These are phyloP conservation scores for Chaetothyriales sp. DNA, from an alignment of 2,329 filamentous ascomycete genomes.

Conservation along the genomic window DNA sequence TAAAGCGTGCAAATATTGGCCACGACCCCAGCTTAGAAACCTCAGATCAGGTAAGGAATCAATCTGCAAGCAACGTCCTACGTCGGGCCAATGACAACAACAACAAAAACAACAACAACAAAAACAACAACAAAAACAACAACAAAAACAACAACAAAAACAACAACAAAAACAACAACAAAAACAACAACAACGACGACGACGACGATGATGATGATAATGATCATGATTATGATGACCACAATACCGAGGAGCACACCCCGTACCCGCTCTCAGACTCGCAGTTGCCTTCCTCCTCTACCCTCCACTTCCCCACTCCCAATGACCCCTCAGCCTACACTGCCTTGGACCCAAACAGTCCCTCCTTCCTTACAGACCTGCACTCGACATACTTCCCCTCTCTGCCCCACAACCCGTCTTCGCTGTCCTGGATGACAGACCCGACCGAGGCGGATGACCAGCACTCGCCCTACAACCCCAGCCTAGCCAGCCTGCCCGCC, in stretches of 20 bases:
- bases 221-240: neutral
- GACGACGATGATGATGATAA: neutral
- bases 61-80: slow-evolving; percentile 3
- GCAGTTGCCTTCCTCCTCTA: slow-evolving; percentile 24
- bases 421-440: slow-evolving; percentile 80
- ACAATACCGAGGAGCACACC: neutral
- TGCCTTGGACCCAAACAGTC: slow-evolving; percentile 69
- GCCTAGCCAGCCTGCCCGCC: slow-evolving; percentile 47
- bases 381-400: slow-evolving; percentile 90
- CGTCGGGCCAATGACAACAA: too few relatives aligned
- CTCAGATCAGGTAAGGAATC: neutral
- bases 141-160: neutral
- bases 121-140: neutral
- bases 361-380: slow-evolving; percentile 69
- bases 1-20: slow-evolving; percentile 64
- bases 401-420: slow-evolving; percentile 69
- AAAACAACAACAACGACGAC: neutral
- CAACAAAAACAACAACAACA: neutral
- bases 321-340: slow-evolving; percentile 39
- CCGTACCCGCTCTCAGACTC: slow-evolving; percentile 7
- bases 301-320: slow-evolving; percentile 33
- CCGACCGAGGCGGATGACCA: slow-evolving; percentile 41
- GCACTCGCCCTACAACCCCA: slow-evolving; percentile 65
- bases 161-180: slow-evolving; percentile 1
- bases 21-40: slow-evolving; percentile 26